phyloP scores from a whole-genome alignment of 768 basidiomycete species.

The Hygrophorus russula region DNA sequence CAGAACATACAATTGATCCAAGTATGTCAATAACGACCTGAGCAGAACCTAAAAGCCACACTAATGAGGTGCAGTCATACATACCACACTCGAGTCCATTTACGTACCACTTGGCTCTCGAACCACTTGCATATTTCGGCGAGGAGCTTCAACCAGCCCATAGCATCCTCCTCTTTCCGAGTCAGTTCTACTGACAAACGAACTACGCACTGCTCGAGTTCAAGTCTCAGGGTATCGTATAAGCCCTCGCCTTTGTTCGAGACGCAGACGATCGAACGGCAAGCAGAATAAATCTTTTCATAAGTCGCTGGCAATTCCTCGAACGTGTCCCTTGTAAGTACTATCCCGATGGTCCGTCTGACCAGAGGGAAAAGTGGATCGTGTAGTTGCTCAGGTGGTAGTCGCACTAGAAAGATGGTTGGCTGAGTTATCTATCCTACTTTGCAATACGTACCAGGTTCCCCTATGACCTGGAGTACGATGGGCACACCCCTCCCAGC shows the following conservation, averaged over 20 bases:
- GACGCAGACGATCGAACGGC: conserved; percentile 43
- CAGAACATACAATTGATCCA: conserved; percentile 57
- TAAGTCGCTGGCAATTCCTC: conserved; percentile 35
- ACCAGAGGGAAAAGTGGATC: conserved; percentile 21
- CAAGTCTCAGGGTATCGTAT: conserved; percentile 44
- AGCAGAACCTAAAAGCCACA: conserved; percentile 34
- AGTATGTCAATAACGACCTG: conserved; percentile 52
- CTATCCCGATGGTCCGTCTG: conserved; percentile 23
- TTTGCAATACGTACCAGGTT: too few species aligned
- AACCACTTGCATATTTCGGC: conserved; percentile 52
- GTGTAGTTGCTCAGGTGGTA: conserved; percentile 12
- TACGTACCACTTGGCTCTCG: conserved; percentile 49
- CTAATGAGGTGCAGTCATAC: background rate
- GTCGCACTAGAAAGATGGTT: conserved; percentile 6
- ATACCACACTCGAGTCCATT: background rate
- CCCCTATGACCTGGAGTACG: background rate
- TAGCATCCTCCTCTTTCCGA: conserved; percentile 15
- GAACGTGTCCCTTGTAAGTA: conserved; percentile 26
- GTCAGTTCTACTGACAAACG: conserved; percentile 29
- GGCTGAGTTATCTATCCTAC: background rate
- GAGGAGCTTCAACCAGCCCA: conserved; percentile 50
- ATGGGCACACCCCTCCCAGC: conserved; percentile 15
- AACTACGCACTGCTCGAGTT: conserved; percentile 45
- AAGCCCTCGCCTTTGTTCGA: conserved; percentile 44
- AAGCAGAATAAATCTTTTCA: conserved; percentile 45